These are phyloP conservation scores for Pseudonectria buxi DNA, from an alignment of 2,329 filamentous ascomycete genomes.

Conservation along the genomic window DNA sequence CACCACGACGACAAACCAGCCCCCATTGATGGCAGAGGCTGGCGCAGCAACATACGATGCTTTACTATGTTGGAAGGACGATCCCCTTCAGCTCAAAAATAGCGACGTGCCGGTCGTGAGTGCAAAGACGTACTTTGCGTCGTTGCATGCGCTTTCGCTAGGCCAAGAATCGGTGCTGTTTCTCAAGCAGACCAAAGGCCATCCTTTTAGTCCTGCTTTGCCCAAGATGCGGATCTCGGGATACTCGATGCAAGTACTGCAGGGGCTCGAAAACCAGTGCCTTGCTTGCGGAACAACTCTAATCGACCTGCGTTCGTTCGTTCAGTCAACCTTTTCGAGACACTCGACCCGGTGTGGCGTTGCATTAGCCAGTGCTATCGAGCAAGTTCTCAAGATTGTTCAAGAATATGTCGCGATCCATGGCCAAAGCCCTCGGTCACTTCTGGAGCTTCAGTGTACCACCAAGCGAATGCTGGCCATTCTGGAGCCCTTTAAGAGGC, in stretches of 20 bases:
- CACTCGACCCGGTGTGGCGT: constrained; percentile 41
- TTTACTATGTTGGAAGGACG: constrained; percentile 38
- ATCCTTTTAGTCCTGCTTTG: constrained; percentile 45
- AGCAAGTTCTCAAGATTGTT: constrained; percentile 40
- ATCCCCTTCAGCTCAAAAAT: constrained; percentile 33
- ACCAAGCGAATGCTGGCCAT: constrained; percentile 42
- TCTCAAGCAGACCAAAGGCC: constrained; percentile 46
- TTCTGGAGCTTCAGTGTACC: constrained; percentile 47
- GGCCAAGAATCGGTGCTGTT: constrained; percentile 70
- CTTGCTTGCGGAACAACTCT: constrained; percentile 41
- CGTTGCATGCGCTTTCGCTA: constrained; percentile 59
- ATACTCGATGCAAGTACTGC: constrained; percentile 44
- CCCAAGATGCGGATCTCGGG: constrained; percentile 47
- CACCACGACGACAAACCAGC: constrained; percentile 28
- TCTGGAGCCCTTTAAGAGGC: constrained; percentile 43
- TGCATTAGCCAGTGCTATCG: constrained; percentile 45
- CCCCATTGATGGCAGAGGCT: constrained; percentile 61
- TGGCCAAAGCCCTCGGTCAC: constrained; percentile 36
- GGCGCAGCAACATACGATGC: constrained; percentile 61
- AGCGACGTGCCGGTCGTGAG: constrained; percentile 38
- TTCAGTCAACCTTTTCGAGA: constrained; percentile 38
- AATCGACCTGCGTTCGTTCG: constrained; percentile 39
- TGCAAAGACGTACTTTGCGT: constrained; percentile 43
- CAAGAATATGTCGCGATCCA: constrained; percentile 42
- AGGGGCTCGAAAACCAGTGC: constrained; percentile 40